These are phyloP conservation scores for Knoxdaviesia proteae DNA, from an alignment of 2,329 filamentous ascomycete species.

Conservation along the genomic window DNA sequence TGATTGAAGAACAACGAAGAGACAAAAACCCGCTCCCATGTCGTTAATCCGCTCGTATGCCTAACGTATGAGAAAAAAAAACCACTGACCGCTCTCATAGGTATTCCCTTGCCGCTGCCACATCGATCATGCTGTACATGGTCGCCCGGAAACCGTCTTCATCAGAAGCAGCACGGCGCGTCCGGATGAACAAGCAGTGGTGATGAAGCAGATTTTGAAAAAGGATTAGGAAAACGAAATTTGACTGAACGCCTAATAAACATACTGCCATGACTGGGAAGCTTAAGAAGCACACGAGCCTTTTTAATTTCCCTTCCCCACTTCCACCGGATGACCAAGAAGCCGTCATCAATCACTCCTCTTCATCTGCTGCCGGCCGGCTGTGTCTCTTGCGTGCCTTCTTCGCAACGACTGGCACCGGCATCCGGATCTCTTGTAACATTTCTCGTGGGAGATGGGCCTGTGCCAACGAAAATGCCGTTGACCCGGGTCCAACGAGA, in stretches of 20 bases:
- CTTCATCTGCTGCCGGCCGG: slow-evolving; percentile 19
- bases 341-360: slow-evolving; percentile 11
- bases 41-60: background rate
- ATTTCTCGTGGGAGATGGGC: slow-evolving; percentile 65
- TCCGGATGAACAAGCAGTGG: slow-evolving; percentile 61
- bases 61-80: background rate
- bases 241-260: no score
- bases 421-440: slow-evolving; percentile 62
- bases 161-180: slow-evolving; percentile 47
- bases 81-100: slow-evolving; percentile 20
- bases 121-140: slow-evolving; percentile 92
- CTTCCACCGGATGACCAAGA: slow-evolving; percentile 4
- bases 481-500: slow-evolving; percentile 48
- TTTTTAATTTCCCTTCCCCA: background rate
- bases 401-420: slow-evolving; percentile 30
- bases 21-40: background rate
- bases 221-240: background rate
- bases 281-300: no score
- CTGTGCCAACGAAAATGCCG: slow-evolving; percentile 69
- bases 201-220: slow-evolving; percentile 15
- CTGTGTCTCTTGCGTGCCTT: slow-evolving; percentile 13
- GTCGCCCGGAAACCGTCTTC: slow-evolving; percentile 63
- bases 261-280: no score
- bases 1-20: background rate
- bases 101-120: slow-evolving; percentile 71